A percentile compares a stretch with the other conserved stretches of the same genome.
Conservation (phyloP, 208 protist species). For the Angomonas deanei region DNA sequence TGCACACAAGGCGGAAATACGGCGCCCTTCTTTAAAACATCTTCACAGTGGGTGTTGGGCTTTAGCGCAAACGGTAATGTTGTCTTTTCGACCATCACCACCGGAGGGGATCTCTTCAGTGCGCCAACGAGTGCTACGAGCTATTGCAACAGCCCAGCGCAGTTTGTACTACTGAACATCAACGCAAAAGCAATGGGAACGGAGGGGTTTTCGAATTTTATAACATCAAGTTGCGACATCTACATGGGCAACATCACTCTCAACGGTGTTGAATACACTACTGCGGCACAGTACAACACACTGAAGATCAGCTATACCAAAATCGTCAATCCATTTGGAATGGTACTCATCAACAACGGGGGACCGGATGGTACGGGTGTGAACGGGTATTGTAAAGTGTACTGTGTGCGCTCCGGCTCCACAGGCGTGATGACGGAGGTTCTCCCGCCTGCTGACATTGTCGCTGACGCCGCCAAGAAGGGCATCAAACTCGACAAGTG, state of each 20-base stretch:
- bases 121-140: too few species aligned
- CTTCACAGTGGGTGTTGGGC: neutral
- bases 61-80: neutral
- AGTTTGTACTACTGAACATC: neutral
- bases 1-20: neutral
- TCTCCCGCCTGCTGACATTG: neutral
- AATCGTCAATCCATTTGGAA: neutral
- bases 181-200: neutral
- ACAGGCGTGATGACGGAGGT: neutral
- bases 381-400: neutral
- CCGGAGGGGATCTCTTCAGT: neutral
- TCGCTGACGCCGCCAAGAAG: neutral
- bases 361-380: neutral
- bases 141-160: neutral
- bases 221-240: neutral
- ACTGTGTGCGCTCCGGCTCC: neutral
- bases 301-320: neutral
- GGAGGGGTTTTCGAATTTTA: neutral
- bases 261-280: neutral
- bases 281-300: neutral
- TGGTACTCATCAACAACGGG: neutral
- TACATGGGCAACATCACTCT: conserved; percentile 1
- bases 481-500: neutral
- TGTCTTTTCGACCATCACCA: neutral
- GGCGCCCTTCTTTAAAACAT: neutral